phyloP scores from a whole-genome alignment of 139 green algal genomes.

The Mychonastes homosphaera region DNA sequence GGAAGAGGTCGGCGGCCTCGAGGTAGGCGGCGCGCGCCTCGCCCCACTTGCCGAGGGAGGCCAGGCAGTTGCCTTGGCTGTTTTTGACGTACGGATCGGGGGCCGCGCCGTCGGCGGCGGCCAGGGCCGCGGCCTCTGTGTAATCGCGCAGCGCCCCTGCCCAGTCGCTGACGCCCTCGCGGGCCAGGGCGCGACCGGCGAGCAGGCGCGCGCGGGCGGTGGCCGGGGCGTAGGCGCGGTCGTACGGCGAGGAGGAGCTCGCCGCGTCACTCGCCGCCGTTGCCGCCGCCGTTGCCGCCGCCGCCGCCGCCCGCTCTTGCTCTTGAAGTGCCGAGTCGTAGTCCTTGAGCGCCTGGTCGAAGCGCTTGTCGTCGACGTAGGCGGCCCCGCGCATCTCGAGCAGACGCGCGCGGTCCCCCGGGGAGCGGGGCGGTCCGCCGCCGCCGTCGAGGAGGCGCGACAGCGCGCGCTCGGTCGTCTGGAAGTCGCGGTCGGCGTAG shows the following conservation, averaged over 20 bases:
- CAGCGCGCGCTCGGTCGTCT: slow-evolving; percentile 25
- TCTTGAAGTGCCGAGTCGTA: slow-evolving; percentile 43
- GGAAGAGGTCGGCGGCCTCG: slow-evolving; percentile 4
- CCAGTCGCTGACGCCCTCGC: slow-evolving; percentile 66
- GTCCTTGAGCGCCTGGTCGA: slow-evolving; percentile 51
- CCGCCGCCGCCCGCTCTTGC: slow-evolving; percentile 9
- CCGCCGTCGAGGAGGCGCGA: slow-evolving; percentile 27
- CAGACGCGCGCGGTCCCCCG: too few species aligned
- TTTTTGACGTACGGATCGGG: slow-evolving; percentile 71
- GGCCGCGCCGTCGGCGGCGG: slow-evolving; percentile 22
- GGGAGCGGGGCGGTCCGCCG: slow-evolving; percentile 25
- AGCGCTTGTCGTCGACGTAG: slow-evolving; percentile 72
- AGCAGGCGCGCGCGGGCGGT: slow-evolving; percentile 36
- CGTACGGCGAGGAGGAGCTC: background rate
- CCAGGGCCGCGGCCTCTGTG: slow-evolving; percentile 27
- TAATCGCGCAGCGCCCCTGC: slow-evolving; percentile 56
- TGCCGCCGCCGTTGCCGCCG: background rate
- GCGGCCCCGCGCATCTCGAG: slow-evolving; percentile 54
- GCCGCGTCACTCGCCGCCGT: background rate
- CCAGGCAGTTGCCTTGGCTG: slow-evolving; percentile 63
- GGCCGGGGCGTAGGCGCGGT: background rate
- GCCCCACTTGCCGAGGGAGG: slow-evolving; percentile 45
- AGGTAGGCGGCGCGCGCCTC: slow-evolving; percentile 52
- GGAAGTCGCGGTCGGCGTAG: slow-evolving; percentile 45
- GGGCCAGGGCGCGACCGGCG: slow-evolving; percentile 52